phyloP scores from a whole-genome alignment of 371 early-diverging fungal genomes.

The Mucor velutinosus region DNA sequence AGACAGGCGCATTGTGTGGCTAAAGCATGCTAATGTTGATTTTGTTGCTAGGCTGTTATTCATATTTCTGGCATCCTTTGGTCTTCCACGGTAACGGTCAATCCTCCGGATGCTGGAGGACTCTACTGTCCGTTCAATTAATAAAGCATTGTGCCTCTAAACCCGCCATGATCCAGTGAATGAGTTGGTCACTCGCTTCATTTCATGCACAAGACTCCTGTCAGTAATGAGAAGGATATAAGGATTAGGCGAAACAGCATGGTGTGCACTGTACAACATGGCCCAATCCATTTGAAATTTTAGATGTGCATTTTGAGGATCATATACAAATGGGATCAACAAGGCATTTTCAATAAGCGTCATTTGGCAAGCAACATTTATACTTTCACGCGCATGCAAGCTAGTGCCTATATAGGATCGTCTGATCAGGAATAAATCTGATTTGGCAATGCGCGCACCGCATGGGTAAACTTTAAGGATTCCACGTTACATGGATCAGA shows the following conservation, averaged over 20 bases:
- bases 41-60: constrained; percentile 16
- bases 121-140: constrained; percentile 27
- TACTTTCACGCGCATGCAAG: neutral
- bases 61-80: constrained; percentile 22
- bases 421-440: neutral
- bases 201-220: no score
- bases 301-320: neutral
- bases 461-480: neutral
- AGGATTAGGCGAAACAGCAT: neutral
- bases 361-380: no score
- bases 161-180: no score
- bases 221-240: no score
- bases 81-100: constrained; percentile 5
- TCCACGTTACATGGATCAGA: neutral
- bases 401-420: neutral
- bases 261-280: neutral
- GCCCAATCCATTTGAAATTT: neutral
- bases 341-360: no score
- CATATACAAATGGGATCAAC: no score
- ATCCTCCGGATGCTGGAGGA: constrained; percentile 16
- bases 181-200: no score
- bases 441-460: neutral
- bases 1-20: neutral
- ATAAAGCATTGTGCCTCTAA: neutral
- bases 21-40: neutral